phyloP scores from a whole-genome alignment of 2,329 filamentous ascomycete genomes.

The Rhynchosporium agropyri region DNA sequence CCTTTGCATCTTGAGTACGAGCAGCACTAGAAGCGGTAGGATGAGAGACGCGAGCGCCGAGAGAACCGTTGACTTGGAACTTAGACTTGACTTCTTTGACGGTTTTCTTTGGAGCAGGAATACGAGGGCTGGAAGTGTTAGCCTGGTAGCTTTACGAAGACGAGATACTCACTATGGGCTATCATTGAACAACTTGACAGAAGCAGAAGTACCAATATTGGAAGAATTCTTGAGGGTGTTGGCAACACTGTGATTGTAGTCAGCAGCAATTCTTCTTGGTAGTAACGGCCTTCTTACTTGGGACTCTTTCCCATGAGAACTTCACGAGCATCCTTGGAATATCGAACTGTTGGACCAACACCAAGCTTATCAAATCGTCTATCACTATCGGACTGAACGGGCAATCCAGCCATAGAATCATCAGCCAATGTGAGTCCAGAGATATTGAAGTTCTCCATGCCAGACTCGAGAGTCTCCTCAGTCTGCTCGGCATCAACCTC shows the following conservation, averaged over 20 bases:
- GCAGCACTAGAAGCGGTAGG: slow-evolving; percentile 4
- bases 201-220: not conserved
- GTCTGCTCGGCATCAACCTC: slow-evolving; percentile 3
- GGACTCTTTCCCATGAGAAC: slow-evolving; percentile 20
- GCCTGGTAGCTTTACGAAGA: not conserved
- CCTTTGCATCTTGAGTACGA: slow-evolving; percentile 12
- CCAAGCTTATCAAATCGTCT: slow-evolving; percentile 15
- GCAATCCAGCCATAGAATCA: not conserved
- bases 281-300: not conserved
- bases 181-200: not conserved
- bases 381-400: slow-evolving; percentile 8
- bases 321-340: slow-evolving; percentile 18
- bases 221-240: not conserved
- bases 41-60: not conserved
- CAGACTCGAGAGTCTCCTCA: not conserved
- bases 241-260: not conserved
- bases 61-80: not conserved
- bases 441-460: not conserved
- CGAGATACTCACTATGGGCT: slow-evolving; percentile 8
- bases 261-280: not conserved
- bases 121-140: not conserved
- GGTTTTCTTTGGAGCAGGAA: not conserved
- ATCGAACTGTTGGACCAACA: slow-evolving; percentile 19
- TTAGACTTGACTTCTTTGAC: slow-evolving; percentile 8
- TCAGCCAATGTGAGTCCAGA: not conserved